Evolutionary conservation across 768 basidiomycete species (phyloP), one percentile per base, ranked within the genome.

Genomic region (Auricularia auricula-judae): DNA sequence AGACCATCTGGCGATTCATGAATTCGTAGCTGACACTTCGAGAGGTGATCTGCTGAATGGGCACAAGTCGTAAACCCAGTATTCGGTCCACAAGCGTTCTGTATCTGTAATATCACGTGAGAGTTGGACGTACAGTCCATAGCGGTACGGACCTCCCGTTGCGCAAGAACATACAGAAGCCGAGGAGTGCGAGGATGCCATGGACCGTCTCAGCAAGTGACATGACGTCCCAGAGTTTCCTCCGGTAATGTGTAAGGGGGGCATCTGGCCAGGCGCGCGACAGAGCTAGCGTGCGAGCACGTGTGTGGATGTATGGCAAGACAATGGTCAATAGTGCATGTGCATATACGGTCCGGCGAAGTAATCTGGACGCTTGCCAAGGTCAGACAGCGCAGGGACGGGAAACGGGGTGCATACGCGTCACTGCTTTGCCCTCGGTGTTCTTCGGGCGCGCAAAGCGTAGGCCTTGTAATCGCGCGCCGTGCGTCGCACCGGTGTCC

Each of bases 1-100:
- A 99, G 63, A 99, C 97, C 83, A 99, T 91, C 74, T 98, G 96
- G 68, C 97, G 89, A 70, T 98, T 98, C 92, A 98, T 96, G 71
- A 94, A 98, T 71, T 98, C 97, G 75, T 97, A 99, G 71, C 91
- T 96, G 62, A 98, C 90, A 69, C 95, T 88, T 18, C 90, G 84
- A 66, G 84, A 86, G 42, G 86, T 81, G 39, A 87, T 81, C 51
- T 81, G 77, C 36, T 85, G 83, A 0, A 89, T 80, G 3, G 95
- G 88, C 0, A 87, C 82, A 3, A 98, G 83, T 36, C 80, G 79
- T 79, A 99, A 82, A 33, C 79, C 75, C 16, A 98, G 78, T 23
- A 97, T 67, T 59, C 97, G 80, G 72, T 96, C 93, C 12, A 86
- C 78, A 34, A 94, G 72, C 34, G 93, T 89, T 1, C 95, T 88